Base-by-base conservation (phyloP, 441 rosid genomes). In the Breynia disticha region DNA sequence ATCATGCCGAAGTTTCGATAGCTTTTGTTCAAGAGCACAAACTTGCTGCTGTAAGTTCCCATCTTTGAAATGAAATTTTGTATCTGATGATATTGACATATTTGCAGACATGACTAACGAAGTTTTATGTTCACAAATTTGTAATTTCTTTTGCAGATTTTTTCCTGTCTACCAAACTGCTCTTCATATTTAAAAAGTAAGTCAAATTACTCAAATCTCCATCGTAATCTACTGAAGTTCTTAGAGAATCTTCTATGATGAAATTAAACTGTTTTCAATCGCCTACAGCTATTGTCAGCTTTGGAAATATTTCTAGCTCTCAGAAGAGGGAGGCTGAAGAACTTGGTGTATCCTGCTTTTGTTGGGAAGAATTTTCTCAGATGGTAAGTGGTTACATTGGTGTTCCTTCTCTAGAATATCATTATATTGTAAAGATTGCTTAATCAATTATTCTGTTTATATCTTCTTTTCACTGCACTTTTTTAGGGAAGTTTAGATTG, bases 1-100 rank as follows among this genome's bases (percentile, higher is more conserved):
- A 90, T 59, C 98, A 90, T 55, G 96, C 96, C 7, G 93, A 85
- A 75, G 77, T 90, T 73, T 81, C 90, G 0, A 53, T 87, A 5
- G 84, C 76, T n/a, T 80, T 85, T 55, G 94, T 77, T 58, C 96
- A 90, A 69, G 85, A 80, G 69, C 87, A 63, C 73, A 74, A 79
- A 62, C 75, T 87, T 56, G 70, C 95, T 42, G 58, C 90, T 38
- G 98, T 90, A 73, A 57, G 86, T 69, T 11, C n/a, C n/a, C n/a
- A n/a, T n/a, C n/a, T 37, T n/a, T n/a, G n/a, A n/a, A n/a, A n/a
- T n/a, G n/a, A n/a, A n/a, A n/a, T n/a, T n/a, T n/a, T n/a, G n/a
- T n/a, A n/a, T n/a, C n/a, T n/a, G n/a, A n/a, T n/a, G n/a, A n/a
- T n/a, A n/a, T n/a, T n/a, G n/a, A n/a, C n/a, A n/a, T n/a, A n/a